phyloP scores from a whole-genome alignment of 495 filamentous ascomycete genomes.

The Hypomontagnella submonticulosa region DNA sequence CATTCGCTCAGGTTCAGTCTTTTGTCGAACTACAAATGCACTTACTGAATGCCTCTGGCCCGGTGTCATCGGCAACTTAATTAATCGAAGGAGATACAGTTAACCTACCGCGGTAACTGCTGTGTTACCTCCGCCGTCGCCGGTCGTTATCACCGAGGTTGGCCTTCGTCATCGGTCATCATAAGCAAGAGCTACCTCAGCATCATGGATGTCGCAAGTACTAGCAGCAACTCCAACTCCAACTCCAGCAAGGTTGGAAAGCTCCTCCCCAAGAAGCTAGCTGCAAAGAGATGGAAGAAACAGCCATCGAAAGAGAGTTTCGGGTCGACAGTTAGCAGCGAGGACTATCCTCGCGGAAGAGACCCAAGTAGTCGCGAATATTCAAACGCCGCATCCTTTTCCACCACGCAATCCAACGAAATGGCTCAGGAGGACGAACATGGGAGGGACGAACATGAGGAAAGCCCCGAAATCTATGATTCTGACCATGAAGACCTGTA shows the following conservation, averaged over 20 bases:
- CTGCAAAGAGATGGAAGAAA: conserved; percentile 58
- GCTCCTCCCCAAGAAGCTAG: conserved; percentile 59
- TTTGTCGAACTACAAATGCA: conserved; percentile 15
- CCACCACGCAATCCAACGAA: conserved; percentile 40
- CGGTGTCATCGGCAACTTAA: conserved; percentile 4
- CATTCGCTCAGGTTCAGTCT: conserved; percentile 15
- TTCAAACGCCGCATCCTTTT: conserved; percentile 38
- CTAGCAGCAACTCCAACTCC: conserved; percentile 29
- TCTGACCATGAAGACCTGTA: conserved; percentile 44
- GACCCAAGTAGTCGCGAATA: conserved; percentile 43
- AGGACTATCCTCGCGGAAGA: conserved; percentile 44
- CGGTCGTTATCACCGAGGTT: conserved; percentile 4
- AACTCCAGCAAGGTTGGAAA: conserved; percentile 55
- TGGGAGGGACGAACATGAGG: conserved; percentile 20
- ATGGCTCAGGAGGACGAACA: conserved; percentile 39
- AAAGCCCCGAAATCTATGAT: conserved; percentile 35
- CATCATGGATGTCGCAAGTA: conserved; percentile 42
- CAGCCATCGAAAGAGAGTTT: conserved; percentile 52
- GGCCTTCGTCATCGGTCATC: conserved; percentile 18
- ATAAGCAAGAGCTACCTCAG: conserved; percentile 2
- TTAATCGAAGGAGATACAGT: background rate
- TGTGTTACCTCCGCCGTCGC: conserved; percentile 27
- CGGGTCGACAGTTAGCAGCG: conserved; percentile 48
- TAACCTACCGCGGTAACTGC: conserved; percentile 2
- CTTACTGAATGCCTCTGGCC: conserved; percentile 4